Evolutionary conservation across 169 alveolate species (phyloP), one percentile per base, ranked within the genome.

Genomic region (Theileria parva): DNA sequence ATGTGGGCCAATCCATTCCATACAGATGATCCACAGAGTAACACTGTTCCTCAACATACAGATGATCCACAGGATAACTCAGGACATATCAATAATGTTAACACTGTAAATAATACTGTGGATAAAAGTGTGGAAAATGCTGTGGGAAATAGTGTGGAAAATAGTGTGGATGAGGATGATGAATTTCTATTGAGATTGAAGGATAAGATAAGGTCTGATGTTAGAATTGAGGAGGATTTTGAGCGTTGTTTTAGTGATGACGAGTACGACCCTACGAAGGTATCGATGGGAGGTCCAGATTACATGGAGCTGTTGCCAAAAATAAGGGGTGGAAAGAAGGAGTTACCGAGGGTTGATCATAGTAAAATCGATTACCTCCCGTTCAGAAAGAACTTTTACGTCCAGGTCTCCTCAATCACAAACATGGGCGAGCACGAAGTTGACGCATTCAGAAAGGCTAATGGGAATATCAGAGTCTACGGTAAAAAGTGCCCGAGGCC

Each of bases 401-500:
- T 90, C 66, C 97, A 95, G 79, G 96, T 87, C 2, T 86, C 89
- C 71, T 96, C 93, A 69, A 91, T 95, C 51, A 90, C 95, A 21
- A 87, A 87, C 30, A 84, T 95, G 94, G 92, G 92, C 78, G 96
- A 92, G 19, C 96, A 92, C 77, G 98, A 95, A 74, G 96, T 95
- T 19, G 97, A 93, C 30, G 94, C 95, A 67, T 81, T 95, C 61
- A 70, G 98, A 68, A 93, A 93, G 77, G 93, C 95, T 30, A 88
- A 94, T 72, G 96, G 96, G 65, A 93, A 94, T 75, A 95, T 95
- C 72, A 87, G 92, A 78, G 98, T 97, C 17, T 87, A 98, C 72
- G 99, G 99, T 2, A 92, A 95, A 80, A 91, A 93, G 51, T 93
- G 97, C 79, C 97, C 98, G 61, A 81, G 94, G 28, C 99, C 99